Base-by-base conservation (phyloP, 2,329 filamentous ascomycete genomes). In the Colletotrichum eleusines region DNA sequence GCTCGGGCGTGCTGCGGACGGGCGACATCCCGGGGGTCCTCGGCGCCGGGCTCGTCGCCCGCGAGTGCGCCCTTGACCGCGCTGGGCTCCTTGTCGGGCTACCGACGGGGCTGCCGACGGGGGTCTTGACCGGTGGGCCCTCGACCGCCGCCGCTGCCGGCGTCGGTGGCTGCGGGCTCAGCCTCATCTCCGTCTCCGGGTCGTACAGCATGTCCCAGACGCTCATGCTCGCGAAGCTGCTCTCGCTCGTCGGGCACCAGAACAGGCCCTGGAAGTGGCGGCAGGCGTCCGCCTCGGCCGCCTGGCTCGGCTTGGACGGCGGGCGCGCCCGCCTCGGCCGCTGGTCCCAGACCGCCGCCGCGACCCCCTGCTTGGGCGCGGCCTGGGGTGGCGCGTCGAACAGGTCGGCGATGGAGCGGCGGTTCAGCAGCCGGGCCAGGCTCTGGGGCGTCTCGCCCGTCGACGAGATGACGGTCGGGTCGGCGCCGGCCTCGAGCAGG, bases 161-260 rank as follows among this genome's bases (percentile, higher is more conserved):
- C 51, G 53, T 18, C 11, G 42, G 54, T 40, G 59, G 40, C 42
- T 59, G 61, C 26, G 72, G 72, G 16, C 28, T 59, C 38, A 73
- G 44, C 42, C 66, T 66, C 6, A 63, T 20, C 58, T 74, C 72
- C 40, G 72, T 63, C 40, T 74, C 72, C 14, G 71, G 63, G 6
- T 74, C 72, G 11, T 74, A 74, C 51, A 74, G 20, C 48, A 74
- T 63, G 20, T 73, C 71, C 72, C 72, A 74, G 23, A 74, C 50
- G 14, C 58, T 73, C 50, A 74, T 1, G 38, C 71, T 70, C 31
- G 73, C 72, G 28, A 74, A 74, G 2, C 66, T 71, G 48, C 59
- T 59, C n/a, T 74, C 72, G 5, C 60, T 63, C 3, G 67, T 66
- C 7, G 72, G 72, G 38, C 67, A 68, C 72, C 72, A 74, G 26